Base-by-base conservation (phyloP, 805 yeast genomes). In the Lachancea nothofagi region DNA sequence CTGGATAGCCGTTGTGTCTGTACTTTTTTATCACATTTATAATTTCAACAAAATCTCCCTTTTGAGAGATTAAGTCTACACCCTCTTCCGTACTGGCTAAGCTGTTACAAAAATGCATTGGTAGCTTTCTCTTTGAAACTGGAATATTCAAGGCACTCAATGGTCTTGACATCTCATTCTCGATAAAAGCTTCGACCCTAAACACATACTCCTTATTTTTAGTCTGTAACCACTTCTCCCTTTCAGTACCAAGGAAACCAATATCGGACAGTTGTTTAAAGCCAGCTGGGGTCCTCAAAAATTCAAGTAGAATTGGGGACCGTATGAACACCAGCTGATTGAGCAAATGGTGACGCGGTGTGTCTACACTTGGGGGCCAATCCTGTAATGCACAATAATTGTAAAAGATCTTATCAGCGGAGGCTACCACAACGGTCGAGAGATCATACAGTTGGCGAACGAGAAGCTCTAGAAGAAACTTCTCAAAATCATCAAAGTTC, bases 81-180 rank as follows among this genome's bases (percentile, higher is more conserved):
- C 97, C 97, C 43, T 84, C 90, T 42, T 75, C 82, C 0, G 96
- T 86, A 39, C 80, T 75, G 1, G 86, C 82, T 33, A 90, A 66
- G 50, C 80, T 85, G 12, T 86, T 84, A 59, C 85, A 87, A 50
- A 90, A 84, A 54, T 85, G 89, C 19, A 72, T 61, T 1, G 88
- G 87, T 14, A 68, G 42, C 4, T 53, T 36, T 29, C 54, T 43
- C 29, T 42, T 44, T 46, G 41, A 31, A 8, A 19, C 12, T 12
- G 36, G 13, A n/a, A 4, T 12, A 4, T 26, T 8, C 21, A 25
- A 30, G 8, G 17, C 19, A 21, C 9, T 42, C 24, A 24, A 43
- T 29, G 18, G 15, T 9, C 15, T 47, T 49, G 34, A 40, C 37
- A 36, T 53, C 10, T 40, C 43, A 5, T 23, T 21, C 14, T 35